Base-by-base conservation (phyloP, 2,329 filamentous ascomycete species). In the Mycosphaerella arachidis region DNA sequence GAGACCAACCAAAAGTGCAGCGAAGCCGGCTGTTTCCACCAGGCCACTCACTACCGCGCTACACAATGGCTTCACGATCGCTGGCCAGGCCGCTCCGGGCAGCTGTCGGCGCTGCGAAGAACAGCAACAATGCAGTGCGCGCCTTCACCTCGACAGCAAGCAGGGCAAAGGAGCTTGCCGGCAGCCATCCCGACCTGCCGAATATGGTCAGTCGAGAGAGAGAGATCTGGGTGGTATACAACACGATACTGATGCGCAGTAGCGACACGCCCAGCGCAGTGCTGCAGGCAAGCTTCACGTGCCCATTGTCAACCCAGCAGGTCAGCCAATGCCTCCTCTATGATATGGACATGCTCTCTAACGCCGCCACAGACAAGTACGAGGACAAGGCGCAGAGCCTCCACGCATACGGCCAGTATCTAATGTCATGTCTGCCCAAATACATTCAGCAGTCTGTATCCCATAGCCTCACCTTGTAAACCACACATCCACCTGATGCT, bases 351-450 rank as follows among this genome's bases (percentile, higher is more conserved):
- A 29, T 56, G 12, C 51, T 43, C 33, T 16, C 55, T 57, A 35
- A 55, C 52, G 33, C 24, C 31, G 31, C n/a, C 30, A 43, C 59
- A 65, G 94, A 97, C 83, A 96, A 94, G 78, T 95, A 92, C 78
- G 83, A 88, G 75, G 87, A 90, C 74, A 94, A 93, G 80, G 86
- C 90, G 68, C 90, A 96, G 67, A 84, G 88, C 73, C 82, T 97
- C 74, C 94, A 99, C 82, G 89, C 87, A 72, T 99, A 99, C 74
- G 94, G 94, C 72, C 87, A 95, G 73, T 99, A 96, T 84, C 81
- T 99, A 72, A 93, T 99, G 86, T 92, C 92, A 68, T 96, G 91
- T 77, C 79, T 99, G 73, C 95, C 94, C 71, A 97, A 97, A 82
- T 97, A 96, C 79, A 86, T 99, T 71, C 95, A 99, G 81, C 94